Conservation (phyloP, 176 grass and related monocot genomes). For the Zea luxurians region DNA sequence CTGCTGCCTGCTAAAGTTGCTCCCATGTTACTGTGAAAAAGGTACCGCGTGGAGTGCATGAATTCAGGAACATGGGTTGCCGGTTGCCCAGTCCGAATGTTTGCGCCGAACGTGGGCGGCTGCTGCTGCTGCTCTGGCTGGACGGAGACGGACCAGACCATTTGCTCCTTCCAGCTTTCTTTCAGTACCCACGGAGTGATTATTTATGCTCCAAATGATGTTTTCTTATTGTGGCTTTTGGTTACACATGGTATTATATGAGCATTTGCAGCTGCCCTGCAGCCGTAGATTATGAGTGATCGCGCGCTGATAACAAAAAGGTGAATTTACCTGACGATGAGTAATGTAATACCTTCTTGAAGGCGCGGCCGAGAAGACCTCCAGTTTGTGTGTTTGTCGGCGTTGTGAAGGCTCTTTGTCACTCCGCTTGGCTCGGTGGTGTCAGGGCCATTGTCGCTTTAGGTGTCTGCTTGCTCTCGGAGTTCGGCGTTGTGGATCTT, state of each 20-base stretch:
- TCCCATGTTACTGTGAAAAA: neutral
- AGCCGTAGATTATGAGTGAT: too few species aligned
- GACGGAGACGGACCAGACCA: neutral
- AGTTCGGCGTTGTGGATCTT: too few species aligned
- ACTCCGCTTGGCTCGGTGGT: too few species aligned
- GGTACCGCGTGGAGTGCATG: neutral
- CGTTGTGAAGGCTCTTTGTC: too few species aligned
- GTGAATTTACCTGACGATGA: too few species aligned
- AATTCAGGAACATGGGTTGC: constrained; percentile 34
- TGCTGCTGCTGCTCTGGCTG: neutral
- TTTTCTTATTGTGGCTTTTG: neutral
- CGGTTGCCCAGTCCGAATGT: neutral
- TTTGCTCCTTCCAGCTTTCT: neutral
- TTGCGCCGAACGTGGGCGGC: neutral
- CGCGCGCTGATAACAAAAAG: too few species aligned
- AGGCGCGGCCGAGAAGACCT: too few species aligned
- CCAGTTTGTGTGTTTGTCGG: too few species aligned
- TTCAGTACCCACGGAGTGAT: constrained; percentile 1
- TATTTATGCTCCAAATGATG: neutral
- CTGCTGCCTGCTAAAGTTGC: neutral
- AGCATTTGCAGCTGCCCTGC: too few species aligned
- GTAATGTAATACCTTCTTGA: too few species aligned
- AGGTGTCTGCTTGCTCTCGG: too few species aligned
- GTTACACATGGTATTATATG: neutral
- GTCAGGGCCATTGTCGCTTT: too few species aligned